phyloP scores from a whole-genome alignment of 139 green algal species.

The Tetradesmus obliquus region DNA sequence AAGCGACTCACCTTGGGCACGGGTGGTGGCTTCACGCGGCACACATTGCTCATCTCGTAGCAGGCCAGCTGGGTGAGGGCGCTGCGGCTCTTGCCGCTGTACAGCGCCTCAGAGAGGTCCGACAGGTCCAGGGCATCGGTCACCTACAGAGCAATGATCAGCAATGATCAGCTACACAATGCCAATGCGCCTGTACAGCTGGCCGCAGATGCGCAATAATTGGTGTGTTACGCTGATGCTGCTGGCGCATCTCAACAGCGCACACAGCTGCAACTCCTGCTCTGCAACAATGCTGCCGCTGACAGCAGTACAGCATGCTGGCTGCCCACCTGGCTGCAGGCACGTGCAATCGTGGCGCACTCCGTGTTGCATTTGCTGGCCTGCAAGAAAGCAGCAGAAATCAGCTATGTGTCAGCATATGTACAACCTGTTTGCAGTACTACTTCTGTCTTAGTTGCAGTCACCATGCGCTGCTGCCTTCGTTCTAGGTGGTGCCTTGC shows the following conservation, averaged over 20 bases:
- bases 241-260: no score
- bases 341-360: conserved; percentile 83
- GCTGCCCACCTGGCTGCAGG: conserved; percentile 60
- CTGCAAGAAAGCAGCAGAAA: conserved; percentile 29
- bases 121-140: conserved; percentile 34
- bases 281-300: background rate
- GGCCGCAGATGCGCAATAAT: no score
- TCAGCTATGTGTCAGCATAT: background rate
- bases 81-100: conserved; percentile 45
- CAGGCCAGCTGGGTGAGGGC: conserved; percentile 69
- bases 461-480: no score
- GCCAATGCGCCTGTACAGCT: no score
- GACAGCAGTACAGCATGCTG: conserved; percentile 15
- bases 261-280: background rate
- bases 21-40: conserved; percentile 65
- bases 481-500: no score
- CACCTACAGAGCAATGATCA: background rate
- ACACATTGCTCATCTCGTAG: conserved; percentile 69
- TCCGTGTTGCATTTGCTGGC: conserved; percentile 61
- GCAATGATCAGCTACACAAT: background rate
- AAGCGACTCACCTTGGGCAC: conserved; percentile 57
- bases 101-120: conserved; percentile 56
- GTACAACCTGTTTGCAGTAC: no score
- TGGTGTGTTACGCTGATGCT: no score
- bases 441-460: no score